Percentiles rank a stretch among this genome's conserved stretches.
Conservation (phyloP, 2,329 filamentous ascomycete genomes). For the Neopestalotiopsis sp. region DNA sequence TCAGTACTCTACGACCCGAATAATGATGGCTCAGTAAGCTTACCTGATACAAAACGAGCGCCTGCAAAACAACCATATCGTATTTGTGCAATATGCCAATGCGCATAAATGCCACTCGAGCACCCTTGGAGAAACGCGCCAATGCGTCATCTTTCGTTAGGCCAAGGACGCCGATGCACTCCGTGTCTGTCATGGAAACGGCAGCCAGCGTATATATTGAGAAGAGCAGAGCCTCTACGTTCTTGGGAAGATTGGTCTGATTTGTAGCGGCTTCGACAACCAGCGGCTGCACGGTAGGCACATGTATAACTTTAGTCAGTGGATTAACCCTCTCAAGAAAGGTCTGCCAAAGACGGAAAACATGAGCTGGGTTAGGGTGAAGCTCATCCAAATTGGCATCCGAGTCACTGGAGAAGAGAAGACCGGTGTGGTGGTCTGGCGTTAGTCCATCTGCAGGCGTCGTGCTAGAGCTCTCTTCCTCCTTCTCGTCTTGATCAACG, state of each 20-base stretch:
- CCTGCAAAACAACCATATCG: slow-evolving; percentile 63
- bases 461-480: slow-evolving; percentile 41
- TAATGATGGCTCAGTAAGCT: slow-evolving; percentile 17
- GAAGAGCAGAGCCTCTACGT: slow-evolving; percentile 66
- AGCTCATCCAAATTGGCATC: slow-evolving; percentile 51
- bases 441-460: slow-evolving; percentile 50
- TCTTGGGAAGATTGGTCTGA: slow-evolving; percentile 58
- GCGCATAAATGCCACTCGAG: slow-evolving; percentile 53
- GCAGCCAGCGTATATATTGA: slow-evolving; percentile 69
- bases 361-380: slow-evolving; percentile 68
- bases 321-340: slow-evolving; percentile 79
- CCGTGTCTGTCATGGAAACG: slow-evolving; percentile 57
- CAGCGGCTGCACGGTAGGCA: slow-evolving; percentile 69
- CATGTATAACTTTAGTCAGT: slow-evolving; percentile 61
- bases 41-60: slow-evolving; percentile 63
- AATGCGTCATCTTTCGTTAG: slow-evolving; percentile 55
- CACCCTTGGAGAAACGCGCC: slow-evolving; percentile 56
- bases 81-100: slow-evolving; percentile 64
- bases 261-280: slow-evolving; percentile 67
- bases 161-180: slow-evolving; percentile 59
- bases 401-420: slow-evolving; percentile 51
- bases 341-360: slow-evolving; percentile 75
- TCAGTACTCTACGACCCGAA: neutral
- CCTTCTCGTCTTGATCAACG: slow-evolving; percentile 57
- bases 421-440: slow-evolving; percentile 57